Conservation (phyloP, 768 basidiomycete genomes). For the Cubamyces lactineus region DNA sequence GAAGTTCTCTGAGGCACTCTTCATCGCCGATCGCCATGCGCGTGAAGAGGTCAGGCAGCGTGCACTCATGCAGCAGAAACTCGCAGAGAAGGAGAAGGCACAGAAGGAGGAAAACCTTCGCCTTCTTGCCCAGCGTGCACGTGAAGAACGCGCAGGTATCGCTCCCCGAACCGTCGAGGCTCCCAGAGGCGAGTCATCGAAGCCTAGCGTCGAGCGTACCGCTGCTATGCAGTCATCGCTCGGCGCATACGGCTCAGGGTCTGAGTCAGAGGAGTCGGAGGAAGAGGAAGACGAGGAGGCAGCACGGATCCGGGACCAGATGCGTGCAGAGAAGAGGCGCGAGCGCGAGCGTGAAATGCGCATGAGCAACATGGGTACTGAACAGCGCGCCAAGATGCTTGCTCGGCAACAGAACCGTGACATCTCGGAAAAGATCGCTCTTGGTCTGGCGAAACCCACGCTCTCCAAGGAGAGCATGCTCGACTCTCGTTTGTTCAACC, state of each 20-base stretch:
- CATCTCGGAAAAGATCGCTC: constrained; percentile 98
- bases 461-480: constrained; percentile 96
- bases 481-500: constrained; percentile 97
- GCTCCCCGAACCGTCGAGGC: constrained; percentile 38
- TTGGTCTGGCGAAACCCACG: constrained; percentile 97
- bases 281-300: constrained; percentile 81
- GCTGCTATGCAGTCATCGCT: constrained; percentile 76
- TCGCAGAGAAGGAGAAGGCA: constrained; percentile 96
- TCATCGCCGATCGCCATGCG: constrained; percentile 94
- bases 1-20: constrained; percentile 96
- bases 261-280: constrained; percentile 54
- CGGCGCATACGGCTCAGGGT: constrained; percentile 86
- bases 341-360: constrained; percentile 97
- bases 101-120: constrained; percentile 96
- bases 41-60: constrained; percentile 98
- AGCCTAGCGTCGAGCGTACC: constrained; percentile 67
- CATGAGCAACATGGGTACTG: constrained; percentile 98
- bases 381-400: constrained; percentile 93
- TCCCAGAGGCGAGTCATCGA: constrained; percentile 37
- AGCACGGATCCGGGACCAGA: constrained; percentile 82
- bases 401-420: constrained; percentile 97
- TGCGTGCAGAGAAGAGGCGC: constrained; percentile 88
- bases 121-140: constrained; percentile 90
- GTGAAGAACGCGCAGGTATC: constrained; percentile 90
- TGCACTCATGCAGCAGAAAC: constrained; percentile 95